phyloP scores from a whole-genome alignment of 768 basidiomycete species.

The Terana coerulea region DNA sequence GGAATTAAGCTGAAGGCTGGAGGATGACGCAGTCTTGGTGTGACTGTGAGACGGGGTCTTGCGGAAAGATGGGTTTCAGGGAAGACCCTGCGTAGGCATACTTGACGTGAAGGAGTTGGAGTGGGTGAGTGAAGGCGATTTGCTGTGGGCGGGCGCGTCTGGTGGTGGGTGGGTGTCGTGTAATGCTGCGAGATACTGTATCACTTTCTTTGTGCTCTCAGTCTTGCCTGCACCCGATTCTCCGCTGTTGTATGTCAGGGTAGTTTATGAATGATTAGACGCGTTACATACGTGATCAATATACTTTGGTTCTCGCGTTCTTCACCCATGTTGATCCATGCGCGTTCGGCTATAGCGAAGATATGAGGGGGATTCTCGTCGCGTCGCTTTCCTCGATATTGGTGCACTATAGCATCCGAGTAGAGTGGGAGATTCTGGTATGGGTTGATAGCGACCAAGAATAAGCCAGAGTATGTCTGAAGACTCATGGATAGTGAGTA shows the following conservation, averaged over 20 bases:
- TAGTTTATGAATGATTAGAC: conserved; percentile 1
- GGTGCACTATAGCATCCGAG: conserved; percentile 80
- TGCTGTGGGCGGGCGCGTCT: conserved; percentile 56
- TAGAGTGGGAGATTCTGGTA: conserved; percentile 92
- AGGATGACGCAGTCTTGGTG: conserved; percentile 39
- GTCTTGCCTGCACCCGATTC: conserved; percentile 99
- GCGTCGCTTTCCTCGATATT: conserved; percentile 85
- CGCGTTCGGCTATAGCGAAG: conserved; percentile 94
- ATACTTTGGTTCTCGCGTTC: conserved; percentile 98
- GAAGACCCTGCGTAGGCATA: conserved; percentile 65
- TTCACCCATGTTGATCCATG: conserved; percentile 98
- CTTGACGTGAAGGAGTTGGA: conserved; percentile 45
- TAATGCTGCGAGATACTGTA: conserved; percentile 97
- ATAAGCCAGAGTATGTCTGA: conserved; percentile 92
- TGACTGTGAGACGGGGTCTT: conserved; percentile 33
- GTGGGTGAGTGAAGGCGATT: conserved; percentile 56
- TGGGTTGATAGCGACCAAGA: conserved; percentile 97
- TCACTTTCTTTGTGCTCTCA: conserved; percentile 98
- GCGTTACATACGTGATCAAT: conserved; percentile 83
- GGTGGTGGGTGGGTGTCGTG: conserved; percentile 65
- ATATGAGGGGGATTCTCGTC: conserved; percentile 96
- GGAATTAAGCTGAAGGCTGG: conserved; percentile 44
- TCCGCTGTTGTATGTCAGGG: conserved; percentile 52
- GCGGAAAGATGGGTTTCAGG: conserved; percentile 55
- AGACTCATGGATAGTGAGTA: background rate